A percentile compares a stretch with the other conserved stretches of the same genome.
phyloP scores from a whole-genome alignment of 2,329 filamentous ascomycete genomes.

The Cercospora nicotianae region DNA sequence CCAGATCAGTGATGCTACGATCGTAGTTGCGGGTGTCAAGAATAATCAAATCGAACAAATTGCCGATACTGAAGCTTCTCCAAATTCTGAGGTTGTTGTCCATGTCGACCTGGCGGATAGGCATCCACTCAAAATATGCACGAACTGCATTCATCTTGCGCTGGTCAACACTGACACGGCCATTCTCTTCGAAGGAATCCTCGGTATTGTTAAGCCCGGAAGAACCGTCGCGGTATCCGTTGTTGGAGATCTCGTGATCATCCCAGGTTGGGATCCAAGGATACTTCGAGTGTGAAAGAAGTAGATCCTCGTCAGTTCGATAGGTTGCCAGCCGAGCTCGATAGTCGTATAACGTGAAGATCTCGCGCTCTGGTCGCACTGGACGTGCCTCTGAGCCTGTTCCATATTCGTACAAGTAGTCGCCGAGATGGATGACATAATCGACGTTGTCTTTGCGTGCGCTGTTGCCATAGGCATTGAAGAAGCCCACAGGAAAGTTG shows the following conservation, averaged over 20 bases:
- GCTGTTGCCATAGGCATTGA: constrained; percentile 34
- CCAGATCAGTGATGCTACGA: constrained; percentile 45
- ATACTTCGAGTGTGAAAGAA: constrained; percentile 43
- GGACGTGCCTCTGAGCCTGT: constrained; percentile 23
- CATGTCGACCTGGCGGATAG: constrained; percentile 46
- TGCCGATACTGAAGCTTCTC: constrained; percentile 46
- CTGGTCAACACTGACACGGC: constrained; percentile 45
- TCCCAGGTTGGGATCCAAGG: constrained; percentile 48
- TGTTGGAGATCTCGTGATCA: constrained; percentile 44
- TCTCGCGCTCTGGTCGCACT: constrained; percentile 40
- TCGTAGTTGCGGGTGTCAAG: constrained; percentile 48
- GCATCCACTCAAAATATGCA: constrained; percentile 49
- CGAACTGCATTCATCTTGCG: constrained; percentile 51
- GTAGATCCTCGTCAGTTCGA: constrained; percentile 44
- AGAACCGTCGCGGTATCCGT: constrained; percentile 44
- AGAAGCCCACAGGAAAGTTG: constrained; percentile 32
- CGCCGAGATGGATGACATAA: constrained; percentile 37
- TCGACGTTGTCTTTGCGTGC: constrained; percentile 42
- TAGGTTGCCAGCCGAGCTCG: constrained; percentile 45
- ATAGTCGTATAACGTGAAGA: constrained; percentile 48
- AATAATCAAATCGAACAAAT: constrained; percentile 46
- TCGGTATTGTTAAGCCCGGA: constrained; percentile 47
- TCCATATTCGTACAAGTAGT: constrained; percentile 5
- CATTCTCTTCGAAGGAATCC: constrained; percentile 42
- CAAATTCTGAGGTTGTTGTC: constrained; percentile 48